Evolutionary conservation across 371 early-diverging fungal genomes (phyloP), one percentile per base, ranked within the genome.

Genomic region (Syncephalastrum sp.): DNA sequence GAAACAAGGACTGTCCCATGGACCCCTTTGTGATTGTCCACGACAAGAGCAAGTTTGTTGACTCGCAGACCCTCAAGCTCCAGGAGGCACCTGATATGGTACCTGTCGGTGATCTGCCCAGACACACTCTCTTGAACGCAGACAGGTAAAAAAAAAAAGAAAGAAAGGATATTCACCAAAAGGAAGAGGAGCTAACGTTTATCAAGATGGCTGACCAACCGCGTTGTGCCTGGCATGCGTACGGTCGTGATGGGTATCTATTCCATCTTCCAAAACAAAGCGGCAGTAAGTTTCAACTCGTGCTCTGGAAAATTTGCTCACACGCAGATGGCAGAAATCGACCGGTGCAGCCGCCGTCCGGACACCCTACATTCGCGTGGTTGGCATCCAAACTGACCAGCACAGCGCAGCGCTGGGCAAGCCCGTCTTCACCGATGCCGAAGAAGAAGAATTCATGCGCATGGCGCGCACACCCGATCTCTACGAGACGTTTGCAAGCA

Each of bases 81-180:
- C 99, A 99, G 72, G 99, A 99, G 74, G 81, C 89, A 16, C 97
- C 97, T 29, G 99, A 97, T 57, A 95, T 95, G 82, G 96, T 99
- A 1, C 99, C 99, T 17, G 94, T 96, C 0, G 99, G 99, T 67
- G 99, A 99, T 72, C 85, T 99, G 50, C 99, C 99, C 24, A 88
- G 99, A 42, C 99, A 99, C 71, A 90, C 97, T 14, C 83, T 92
- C 5, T 69, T 99, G 50, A 90, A 88, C 65, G 88, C 93, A 3
- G 98, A 98, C 67, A 86, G 94, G 77, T 88, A 74, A 17, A 54
- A 14, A 21, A 21, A 21, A 21, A 21, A 21, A 1, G 21, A 21
- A 21, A 1, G 21, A 21, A 21, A 21, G 21, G 21, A 21, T 21
- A 2, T 21, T 21, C 21, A 21, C 14, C 16, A 6, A 42, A 12